Base-by-base conservation (phyloP, 345 rosid species). In the Eucalyptus cloeziana region DNA sequence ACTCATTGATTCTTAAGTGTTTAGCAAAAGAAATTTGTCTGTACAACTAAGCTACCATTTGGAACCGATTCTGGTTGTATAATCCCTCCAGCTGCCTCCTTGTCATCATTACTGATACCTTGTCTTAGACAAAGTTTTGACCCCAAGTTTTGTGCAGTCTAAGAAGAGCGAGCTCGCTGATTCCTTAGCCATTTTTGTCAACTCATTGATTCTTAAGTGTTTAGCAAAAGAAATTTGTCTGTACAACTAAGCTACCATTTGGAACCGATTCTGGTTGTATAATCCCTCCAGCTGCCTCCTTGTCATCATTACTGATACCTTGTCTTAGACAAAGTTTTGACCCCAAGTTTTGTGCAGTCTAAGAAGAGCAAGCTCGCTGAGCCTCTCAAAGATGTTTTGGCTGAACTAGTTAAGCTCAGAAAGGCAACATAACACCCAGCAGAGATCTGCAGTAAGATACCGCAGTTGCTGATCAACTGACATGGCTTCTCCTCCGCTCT, bases 371-470 rank as follows among this genome's bases (percentile, higher is more conserved):
- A 33, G 43, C 91, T 95, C 3, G 49, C 52, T 45, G 91, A 86
- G 79, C 96, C 93, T 54, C 91, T 95, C 49, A 89, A 90, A 87
- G 93, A 88, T 30, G 94, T 90, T 86, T 87, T 94, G 54, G 25
- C 49, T 31, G 93, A 92, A 91, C 86, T 95, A 67, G 92, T 90
- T 49, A 89, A 92, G 90, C 90, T 92, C 40, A 92, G 89, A 88
- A 88, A 88, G 87, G 49, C 88, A 8, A 80, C 86, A 24, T 94
- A 87, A 90, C 79, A 50, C 64, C 49, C 40, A 86, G 62, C 14
- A 51, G 86, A 31, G 25, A 67, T 87, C 47, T 87, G 86, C 31
- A 87, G 92, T 83, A 86, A 71, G 88, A 86, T 54, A 22, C 33
- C 5, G 8, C 54, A 24, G 21, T 71, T 71, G 51, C 52, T 33